phyloP scores from a whole-genome alignment of 805 yeast species.

The Lachancea thermotolerans region DNA sequence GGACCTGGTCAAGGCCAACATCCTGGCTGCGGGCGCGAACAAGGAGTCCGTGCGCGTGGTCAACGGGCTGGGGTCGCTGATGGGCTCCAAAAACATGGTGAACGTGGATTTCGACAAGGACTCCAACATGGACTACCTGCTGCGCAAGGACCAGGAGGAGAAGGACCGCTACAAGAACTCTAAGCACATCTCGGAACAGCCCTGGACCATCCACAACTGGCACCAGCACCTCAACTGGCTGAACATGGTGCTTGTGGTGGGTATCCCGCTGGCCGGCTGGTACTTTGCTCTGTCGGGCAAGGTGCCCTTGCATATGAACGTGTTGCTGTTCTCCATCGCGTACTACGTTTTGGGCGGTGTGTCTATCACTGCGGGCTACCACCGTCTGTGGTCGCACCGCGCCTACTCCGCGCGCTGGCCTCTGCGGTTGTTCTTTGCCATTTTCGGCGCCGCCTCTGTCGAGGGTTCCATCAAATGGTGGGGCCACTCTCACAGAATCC shows the following conservation, averaged over 20 bases:
- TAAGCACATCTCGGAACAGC: constrained; percentile 65
- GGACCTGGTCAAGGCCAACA: constrained; percentile 65
- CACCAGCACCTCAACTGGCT: constrained; percentile 72
- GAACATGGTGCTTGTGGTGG: constrained; percentile 56
- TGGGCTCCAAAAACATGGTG: constrained; percentile 76
- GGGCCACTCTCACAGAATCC: constrained; percentile 80
- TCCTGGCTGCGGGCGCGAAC: constrained; percentile 77
- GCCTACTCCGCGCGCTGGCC: constrained; percentile 59
- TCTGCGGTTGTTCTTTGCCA: constrained; percentile 56
- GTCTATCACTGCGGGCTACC: constrained; percentile 82
- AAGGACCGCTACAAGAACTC: constrained; percentile 32
- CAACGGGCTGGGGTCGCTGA: constrained; percentile 71
- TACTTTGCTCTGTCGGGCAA: constrained; percentile 33
- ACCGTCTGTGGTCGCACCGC: constrained; percentile 72
- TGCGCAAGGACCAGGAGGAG: constrained; percentile 40
- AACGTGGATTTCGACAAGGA: constrained; percentile 46
- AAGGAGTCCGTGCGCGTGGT: constrained; percentile 64
- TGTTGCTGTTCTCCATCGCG: constrained; percentile 41
- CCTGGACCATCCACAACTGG: constrained; percentile 73
- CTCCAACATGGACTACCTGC: constrained; percentile 39
- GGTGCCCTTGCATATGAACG: constrained; percentile 44
- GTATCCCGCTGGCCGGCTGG: constrained; percentile 53
- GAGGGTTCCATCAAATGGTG: constrained; percentile 89
- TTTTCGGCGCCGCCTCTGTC: constrained; percentile 76
- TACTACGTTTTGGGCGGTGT: constrained; percentile 58